Evolutionary conservation across 2,329 filamentous ascomycete genomes (phyloP).

Genomic region (Hypomyces perniciosus): DNA sequence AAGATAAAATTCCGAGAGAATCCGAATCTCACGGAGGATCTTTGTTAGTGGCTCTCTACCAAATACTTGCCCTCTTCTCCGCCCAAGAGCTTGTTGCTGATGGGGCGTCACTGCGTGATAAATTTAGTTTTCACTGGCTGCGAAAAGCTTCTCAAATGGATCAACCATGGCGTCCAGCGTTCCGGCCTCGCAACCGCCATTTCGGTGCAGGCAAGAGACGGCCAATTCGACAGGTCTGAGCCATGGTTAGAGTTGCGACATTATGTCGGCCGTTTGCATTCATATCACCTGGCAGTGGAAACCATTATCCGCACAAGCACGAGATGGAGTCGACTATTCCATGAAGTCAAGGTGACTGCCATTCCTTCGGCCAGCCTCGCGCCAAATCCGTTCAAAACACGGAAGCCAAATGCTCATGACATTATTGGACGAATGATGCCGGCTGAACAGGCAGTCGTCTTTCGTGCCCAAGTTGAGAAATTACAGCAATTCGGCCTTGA

Average conservation of each 20-base stretch:
- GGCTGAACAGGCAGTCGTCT: constrained; percentile 1
- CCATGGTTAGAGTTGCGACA: constrained; percentile 26
- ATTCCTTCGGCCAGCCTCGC: constrained; percentile 21
- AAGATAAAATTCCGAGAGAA: neutral
- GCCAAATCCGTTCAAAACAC: constrained; percentile 15
- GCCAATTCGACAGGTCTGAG: neutral
- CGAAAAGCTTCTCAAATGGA: neutral
- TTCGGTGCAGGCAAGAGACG: constrained; percentile 7
- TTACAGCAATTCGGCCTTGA: constrained; percentile 23
- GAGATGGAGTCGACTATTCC: constrained; percentile 26
- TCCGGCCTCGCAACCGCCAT: neutral
- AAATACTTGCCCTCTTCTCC: too few species aligned
- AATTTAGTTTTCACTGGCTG: constrained; percentile 3
- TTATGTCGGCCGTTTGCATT: constrained; percentile 19
- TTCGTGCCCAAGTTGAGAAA: constrained; percentile 10
- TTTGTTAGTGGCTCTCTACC: neutral
- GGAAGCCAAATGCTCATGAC: constrained; percentile 14
- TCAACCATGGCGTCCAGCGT: constrained; percentile 1
- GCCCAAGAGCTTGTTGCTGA: neutral
- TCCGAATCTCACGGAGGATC: neutral
- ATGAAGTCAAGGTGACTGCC: constrained; percentile 21
- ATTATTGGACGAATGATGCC: constrained; percentile 21
- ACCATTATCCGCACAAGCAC: constrained; percentile 17
- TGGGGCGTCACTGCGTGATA: neutral
- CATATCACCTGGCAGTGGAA: constrained; percentile 17